These are phyloP conservation scores for Rhexocercosporidium sp. DNA, from an alignment of 2,329 filamentous ascomycete genomes.

Conservation along the genomic window DNA sequence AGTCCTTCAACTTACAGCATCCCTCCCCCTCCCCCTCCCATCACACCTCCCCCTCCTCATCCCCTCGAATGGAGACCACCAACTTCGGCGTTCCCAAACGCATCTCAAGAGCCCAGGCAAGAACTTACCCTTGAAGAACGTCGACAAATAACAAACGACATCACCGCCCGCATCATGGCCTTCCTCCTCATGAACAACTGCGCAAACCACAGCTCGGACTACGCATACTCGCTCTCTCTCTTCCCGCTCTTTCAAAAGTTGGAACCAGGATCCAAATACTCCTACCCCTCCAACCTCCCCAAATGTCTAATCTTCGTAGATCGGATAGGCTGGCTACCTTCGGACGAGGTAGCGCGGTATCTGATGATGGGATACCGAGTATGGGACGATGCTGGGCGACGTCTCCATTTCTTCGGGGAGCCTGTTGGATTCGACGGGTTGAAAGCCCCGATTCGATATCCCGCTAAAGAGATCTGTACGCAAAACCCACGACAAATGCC, in stretches of 20 bases:
- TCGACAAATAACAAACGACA: not conserved
- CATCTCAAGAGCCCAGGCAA: not conserved
- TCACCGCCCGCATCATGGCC: not conserved
- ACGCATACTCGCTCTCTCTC: not conserved
- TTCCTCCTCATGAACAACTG: not conserved
- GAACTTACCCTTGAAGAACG: not conserved
- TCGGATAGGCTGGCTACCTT: not conserved
- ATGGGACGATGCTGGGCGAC: not conserved
- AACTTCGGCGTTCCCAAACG: not conserved
- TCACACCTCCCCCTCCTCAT: not conserved
- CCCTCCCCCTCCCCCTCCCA: not conserved
- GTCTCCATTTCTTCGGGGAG: not conserved
- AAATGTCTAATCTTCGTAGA: not conserved
- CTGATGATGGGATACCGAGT: constrained; percentile 8
- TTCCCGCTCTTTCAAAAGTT: not conserved
- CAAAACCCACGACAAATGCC: not conserved
- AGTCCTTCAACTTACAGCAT: not conserved
- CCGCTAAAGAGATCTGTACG: not conserved
- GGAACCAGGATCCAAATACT: not conserved
- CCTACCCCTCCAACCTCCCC: not conserved
- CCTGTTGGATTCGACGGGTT: not conserved
- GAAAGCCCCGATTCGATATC: not conserved
- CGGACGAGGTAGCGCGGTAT: not conserved
- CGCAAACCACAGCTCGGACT: constrained; percentile 1
- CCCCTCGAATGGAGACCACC: not conserved